Conservation (phyloP, 2,329 filamentous ascomycete genomes). For the Plenodomus biglobosus region DNA sequence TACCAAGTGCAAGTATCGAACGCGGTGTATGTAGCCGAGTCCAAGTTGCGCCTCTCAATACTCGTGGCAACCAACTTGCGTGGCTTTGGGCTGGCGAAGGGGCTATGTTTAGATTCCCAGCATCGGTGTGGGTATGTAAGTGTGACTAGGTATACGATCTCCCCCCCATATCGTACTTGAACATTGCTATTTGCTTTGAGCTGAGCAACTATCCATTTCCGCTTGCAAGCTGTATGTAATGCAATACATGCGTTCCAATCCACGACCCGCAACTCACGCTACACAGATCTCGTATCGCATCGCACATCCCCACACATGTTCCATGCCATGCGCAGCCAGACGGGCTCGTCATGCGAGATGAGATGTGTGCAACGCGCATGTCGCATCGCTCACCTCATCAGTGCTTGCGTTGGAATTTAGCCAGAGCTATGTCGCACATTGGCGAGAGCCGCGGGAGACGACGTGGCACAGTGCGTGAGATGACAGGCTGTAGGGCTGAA, state of each 20-base stretch:
- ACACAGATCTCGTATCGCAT: not conserved
- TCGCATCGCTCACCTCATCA: not conserved
- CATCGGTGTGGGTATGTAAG: no score
- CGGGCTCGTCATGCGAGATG: not conserved
- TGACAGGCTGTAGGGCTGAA: not conserved
- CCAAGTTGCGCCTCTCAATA: not conserved
- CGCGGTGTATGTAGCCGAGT: not conserved
- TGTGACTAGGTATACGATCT: not conserved
- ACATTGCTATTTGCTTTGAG: no score
- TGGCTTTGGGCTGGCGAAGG: not conserved
- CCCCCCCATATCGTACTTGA: not conserved
- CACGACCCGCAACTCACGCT: no score
- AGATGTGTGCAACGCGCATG: conserved; percentile 3
- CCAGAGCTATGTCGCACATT: conserved; percentile 1
- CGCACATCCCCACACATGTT: not conserved
- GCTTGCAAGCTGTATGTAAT: no score
- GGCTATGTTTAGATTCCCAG: not conserved
- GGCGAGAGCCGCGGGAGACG: conserved; percentile 10
- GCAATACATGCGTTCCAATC: no score
- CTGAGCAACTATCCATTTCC: no score
- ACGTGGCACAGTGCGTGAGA: not conserved
- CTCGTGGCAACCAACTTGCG: not conserved
- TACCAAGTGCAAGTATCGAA: not conserved
- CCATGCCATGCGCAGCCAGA: not conserved
- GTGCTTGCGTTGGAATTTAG: not conserved